Percentiles rank a stretch among this genome's conserved stretches.
These are phyloP conservation scores for Flaveria ramosissima DNA, from an alignment of 129 eudicot genomes.

Conservation along the genomic window DNA sequence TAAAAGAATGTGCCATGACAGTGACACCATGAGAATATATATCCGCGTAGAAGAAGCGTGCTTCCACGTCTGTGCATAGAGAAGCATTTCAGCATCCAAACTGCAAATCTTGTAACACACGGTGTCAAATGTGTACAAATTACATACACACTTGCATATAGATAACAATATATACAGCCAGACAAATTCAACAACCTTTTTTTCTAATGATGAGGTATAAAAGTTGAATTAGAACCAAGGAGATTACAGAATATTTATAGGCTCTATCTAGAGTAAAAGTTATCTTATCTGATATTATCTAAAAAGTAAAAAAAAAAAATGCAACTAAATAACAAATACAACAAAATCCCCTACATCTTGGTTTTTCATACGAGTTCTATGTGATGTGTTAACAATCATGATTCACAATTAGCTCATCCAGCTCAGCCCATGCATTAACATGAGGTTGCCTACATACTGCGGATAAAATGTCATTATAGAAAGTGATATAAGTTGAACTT, in stretches of 20 bases:
- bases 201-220: no score
- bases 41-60: slow-evolving; percentile 43
- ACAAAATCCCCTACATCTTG: not conserved
- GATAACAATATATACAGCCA: slow-evolving; percentile 46
- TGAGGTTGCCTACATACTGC: no score
- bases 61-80: slow-evolving; percentile 8
- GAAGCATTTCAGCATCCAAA: slow-evolving; percentile 18
- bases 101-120: slow-evolving; percentile 21
- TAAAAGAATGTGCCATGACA: slow-evolving; percentile 22
- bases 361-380: not conserved
- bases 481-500: no score
- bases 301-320: not conserved
- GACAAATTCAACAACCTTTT: not conserved
- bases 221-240: not conserved
- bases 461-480: no score
- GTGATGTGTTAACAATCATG: not conserved
- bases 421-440: no score
- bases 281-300: not conserved
- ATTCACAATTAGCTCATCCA: no score
- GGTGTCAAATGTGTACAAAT: slow-evolving; percentile 22
- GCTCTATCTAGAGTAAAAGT: not conserved
- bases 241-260: not conserved
- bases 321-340: not conserved
- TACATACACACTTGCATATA: slow-evolving; percentile 34
- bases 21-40: slow-evolving; percentile 33